Evolutionary conservation across 1,284 basidiomycete species (phyloP), one percentile per base, ranked within the genome.

Genomic region (Sparassis latifolia): DNA sequence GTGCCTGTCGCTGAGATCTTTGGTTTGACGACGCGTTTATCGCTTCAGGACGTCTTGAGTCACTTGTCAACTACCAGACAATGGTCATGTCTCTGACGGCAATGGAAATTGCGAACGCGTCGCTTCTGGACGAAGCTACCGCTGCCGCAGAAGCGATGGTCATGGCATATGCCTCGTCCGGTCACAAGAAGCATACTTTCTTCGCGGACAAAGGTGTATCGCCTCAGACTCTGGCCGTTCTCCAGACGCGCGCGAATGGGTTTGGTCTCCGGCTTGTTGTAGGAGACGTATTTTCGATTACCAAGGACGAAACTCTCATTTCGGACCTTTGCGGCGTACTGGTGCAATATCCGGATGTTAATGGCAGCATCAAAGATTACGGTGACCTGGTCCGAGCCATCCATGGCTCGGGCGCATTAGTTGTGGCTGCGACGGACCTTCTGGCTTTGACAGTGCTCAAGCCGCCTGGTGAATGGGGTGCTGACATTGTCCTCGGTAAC

Each of bases 391-490:
- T 91, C 2, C 68, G 82, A 28, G 75, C 79, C 30, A 80, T 89
- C 35, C 95, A 98, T 67, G 72, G 76, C n/a, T 64, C 76, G 20
- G 89, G 89, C 38, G 93, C 79, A 42, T 78, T 97, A 55, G 80
- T 96, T 47, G 79, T 89, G 28, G 91, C 87, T 57, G 93, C 93
- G 9, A 92, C 92, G 10, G 96, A 99, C 69, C 79, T 99, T 46
- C 77, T 99, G 32, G 92, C 96, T 2, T 75, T 98, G 63, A 94
- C 95, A 5, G 81, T 94, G 79, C 78, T 99, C 60, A 93, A 91
- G 65, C 92, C 96, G 29, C 96, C 96, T 9, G 96, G 96, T 52
- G 96, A 98, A 75, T 98, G 96, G 92, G 96, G 96, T 45, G 95
- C 94, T 35, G 96, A 99, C 68, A 86, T 99, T 57, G 95, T 94